Conservation (phyloP, 2,329 filamentous ascomycete species). For the Gnomoniopsis smithogilvyi region DNA sequence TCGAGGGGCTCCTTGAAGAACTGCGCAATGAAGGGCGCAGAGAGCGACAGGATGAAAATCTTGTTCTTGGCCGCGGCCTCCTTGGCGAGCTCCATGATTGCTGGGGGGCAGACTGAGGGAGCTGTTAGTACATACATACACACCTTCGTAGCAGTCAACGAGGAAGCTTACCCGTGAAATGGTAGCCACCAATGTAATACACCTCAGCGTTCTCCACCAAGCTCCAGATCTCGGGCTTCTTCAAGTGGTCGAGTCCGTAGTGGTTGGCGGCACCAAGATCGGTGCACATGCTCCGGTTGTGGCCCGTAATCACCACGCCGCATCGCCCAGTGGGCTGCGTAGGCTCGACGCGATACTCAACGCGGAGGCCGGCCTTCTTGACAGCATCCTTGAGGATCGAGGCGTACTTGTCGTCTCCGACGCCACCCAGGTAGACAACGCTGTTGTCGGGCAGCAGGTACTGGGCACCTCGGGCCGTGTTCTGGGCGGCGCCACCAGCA, state of each 20-base stretch:
- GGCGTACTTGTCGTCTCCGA: conserved; percentile 94
- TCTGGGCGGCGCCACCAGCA: conserved; percentile 94
- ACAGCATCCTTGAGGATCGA: conserved; percentile 84
- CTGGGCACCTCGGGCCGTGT: conserved; percentile 93
- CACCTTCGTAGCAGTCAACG: not conserved
- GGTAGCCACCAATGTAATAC: conserved; percentile 94
- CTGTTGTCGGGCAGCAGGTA: conserved; percentile 90
- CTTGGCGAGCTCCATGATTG: conserved; percentile 85
- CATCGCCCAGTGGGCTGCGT: conserved; percentile 85
- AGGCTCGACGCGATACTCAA: conserved; percentile 91
- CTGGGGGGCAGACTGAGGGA: conserved; percentile 72
- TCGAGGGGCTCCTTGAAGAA: conserved; percentile 98
- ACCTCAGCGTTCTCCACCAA: conserved; percentile 84
- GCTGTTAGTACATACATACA: not conserved
- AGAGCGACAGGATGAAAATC: conserved; percentile 85
- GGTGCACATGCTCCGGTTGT: conserved; percentile 92
- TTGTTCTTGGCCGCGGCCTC: conserved; percentile 90
- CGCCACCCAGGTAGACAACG: conserved; percentile 89
- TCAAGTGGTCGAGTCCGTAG: conserved; percentile 92
- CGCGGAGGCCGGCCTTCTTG: conserved; percentile 81
- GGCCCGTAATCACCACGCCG: conserved; percentile 93
- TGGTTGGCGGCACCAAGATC: conserved; percentile 95
- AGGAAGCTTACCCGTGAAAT: conserved; percentile 66
- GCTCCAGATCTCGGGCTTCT: conserved; percentile 86
- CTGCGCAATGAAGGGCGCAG: conserved; percentile 91